Percentiles rank a stretch among this genome's conserved stretches.
Evolutionary conservation across 2,329 filamentous ascomycete species (phyloP).

Genomic region (Fusarium continuum): DNA sequence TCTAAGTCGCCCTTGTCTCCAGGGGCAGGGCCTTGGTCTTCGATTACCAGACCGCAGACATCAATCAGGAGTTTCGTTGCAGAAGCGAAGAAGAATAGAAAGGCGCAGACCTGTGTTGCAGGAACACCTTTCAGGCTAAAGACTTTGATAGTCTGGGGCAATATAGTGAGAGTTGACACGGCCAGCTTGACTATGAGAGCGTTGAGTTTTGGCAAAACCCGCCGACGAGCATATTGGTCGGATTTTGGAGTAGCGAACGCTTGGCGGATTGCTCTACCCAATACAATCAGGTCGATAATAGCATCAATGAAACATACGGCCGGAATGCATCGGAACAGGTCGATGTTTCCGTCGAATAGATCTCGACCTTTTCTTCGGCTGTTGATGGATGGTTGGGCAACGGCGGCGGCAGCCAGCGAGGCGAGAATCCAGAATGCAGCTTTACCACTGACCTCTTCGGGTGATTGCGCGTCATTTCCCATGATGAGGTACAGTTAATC

Average conservation of each 20-base stretch:
- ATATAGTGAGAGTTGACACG: background rate
- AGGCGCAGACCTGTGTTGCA: background rate
- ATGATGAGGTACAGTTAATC: no score
- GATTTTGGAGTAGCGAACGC: accelerated
- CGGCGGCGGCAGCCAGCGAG: conserved; percentile 4
- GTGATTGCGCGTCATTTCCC: accelerated
- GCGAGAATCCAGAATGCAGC: conserved; percentile 11
- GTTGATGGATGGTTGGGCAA: background rate
- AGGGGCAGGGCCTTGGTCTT: accelerated
- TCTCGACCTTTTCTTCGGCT: background rate
- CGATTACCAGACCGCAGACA: background rate
- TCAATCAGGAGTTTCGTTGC: conserved; percentile 1
- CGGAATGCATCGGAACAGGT: background rate
- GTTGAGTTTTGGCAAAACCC: background rate
- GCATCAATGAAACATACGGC: conserved; percentile 1
- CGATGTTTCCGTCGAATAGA: conserved; percentile 2
- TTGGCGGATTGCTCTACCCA: background rate
- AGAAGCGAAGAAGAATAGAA: background rate
- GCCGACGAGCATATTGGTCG: accelerated
- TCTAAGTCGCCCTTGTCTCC: accelerated
- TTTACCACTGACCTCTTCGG: conserved; percentile 9
- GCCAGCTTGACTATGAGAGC: background rate
- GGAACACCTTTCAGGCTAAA: conserved; percentile 5
- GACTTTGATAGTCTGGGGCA: background rate
- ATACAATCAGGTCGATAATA: background rate